phyloP scores from a whole-genome alignment of 176 grass and related monocot species.

The Rhipidocladum racemiflorum region DNA sequence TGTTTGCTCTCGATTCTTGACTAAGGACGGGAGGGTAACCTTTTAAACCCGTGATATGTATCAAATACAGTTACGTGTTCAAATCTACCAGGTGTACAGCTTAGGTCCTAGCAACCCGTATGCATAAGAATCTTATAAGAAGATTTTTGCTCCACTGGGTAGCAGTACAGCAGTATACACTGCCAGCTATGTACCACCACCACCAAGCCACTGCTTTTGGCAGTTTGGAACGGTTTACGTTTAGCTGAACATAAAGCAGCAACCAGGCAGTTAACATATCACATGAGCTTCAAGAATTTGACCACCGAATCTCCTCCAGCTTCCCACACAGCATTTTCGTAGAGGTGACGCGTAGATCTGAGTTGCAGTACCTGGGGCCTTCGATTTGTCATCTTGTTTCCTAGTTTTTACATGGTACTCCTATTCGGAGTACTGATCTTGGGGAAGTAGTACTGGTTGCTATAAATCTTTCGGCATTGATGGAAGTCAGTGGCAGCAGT shows the following conservation, averaged over 20 bases:
- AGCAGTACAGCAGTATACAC: not conserved
- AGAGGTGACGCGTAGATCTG: not conserved
- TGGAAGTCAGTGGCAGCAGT: slow-evolving; percentile 13
- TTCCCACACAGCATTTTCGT: not conserved
- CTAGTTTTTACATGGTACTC: not conserved
- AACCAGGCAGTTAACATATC: not conserved
- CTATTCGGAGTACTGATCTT: not conserved
- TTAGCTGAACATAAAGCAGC: not conserved
- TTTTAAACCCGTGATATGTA: slow-evolving; percentile 21
- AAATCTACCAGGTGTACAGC: slow-evolving; percentile 26
- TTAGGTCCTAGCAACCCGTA: not conserved
- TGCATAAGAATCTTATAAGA: not conserved
- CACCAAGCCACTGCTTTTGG: not conserved
- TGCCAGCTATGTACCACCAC: not conserved
- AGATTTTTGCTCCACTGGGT: not conserved
- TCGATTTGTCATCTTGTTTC: too few species aligned
- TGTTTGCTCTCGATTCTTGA: not conserved
- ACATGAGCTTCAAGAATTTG: not conserved
- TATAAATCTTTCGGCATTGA: slow-evolving; percentile 16
- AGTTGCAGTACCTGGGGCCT: not conserved
- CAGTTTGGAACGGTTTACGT: not conserved
- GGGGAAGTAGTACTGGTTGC: not conserved
- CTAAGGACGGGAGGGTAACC: not conserved
- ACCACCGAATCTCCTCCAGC: not conserved
- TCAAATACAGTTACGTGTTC: slow-evolving; percentile 27